Evolutionary conservation across 1,284 basidiomycete genomes (phyloP).

Genomic region (Sphagnurus paluster): DNA sequence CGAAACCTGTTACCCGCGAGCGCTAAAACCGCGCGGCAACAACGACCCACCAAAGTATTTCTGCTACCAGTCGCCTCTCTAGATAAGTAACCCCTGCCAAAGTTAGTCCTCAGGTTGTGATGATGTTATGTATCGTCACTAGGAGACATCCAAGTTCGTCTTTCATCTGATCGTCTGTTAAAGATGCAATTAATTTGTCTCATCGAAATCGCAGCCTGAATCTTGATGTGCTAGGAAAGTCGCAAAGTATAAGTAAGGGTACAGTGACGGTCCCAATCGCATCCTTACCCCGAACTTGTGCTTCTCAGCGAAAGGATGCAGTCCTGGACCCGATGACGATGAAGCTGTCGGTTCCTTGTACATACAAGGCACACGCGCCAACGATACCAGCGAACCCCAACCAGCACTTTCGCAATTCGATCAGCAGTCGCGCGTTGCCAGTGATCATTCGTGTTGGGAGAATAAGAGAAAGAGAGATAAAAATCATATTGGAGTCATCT

Average conservation of each 20-base stretch:
- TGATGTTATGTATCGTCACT: constrained; percentile 61
- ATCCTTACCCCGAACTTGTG: constrained; percentile 50
- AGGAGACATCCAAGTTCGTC: constrained; percentile 54
- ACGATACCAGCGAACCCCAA: constrained; percentile 65
- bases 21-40: too few relatives aligned
- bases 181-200: constrained; percentile 57
- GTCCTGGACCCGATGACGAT: constrained; percentile 62
- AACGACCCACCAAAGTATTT: constrained; percentile 52
- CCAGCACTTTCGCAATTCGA: constrained; percentile 27
- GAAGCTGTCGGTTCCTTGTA: constrained; percentile 58
- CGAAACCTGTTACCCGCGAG: too few relatives aligned
- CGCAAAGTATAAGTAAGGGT: background rate
- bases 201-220: constrained; percentile 53
- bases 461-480: too few relatives aligned
- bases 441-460: background rate
- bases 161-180: constrained; percentile 48
- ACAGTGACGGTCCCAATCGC: constrained; percentile 56
- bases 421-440: background rate
- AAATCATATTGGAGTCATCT: too few relatives aligned
- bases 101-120: constrained; percentile 56
- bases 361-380: constrained; percentile 60
- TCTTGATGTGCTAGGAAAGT: constrained; percentile 1
- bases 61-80: constrained; percentile 62
- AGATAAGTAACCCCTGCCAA: constrained; percentile 60
- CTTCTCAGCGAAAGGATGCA: constrained; percentile 63